A percentile compares a stretch with the other conserved stretches of the same genome.
Evolutionary conservation across 208 protist genomes (phyloP).

Genomic region (Wallacemonas sp.): DNA sequence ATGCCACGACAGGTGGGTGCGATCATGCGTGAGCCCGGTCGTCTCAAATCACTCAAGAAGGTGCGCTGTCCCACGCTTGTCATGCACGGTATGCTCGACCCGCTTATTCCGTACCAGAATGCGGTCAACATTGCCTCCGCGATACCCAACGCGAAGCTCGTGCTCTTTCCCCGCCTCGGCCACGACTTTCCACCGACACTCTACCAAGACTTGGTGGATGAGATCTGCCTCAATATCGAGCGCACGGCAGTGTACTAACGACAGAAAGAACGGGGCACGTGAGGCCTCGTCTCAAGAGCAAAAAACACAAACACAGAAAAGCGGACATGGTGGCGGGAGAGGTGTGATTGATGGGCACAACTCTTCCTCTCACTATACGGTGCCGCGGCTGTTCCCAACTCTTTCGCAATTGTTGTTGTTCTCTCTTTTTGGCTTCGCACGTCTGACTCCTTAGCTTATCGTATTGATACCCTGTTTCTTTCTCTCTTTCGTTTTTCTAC

Average conservation of each 20-base stretch:
- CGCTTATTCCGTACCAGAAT: constrained; percentile 64
- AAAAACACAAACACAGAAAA: background rate
- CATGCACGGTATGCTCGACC: constrained; percentile 66
- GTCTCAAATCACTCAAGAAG: constrained; percentile 32
- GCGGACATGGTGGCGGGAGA: no score
- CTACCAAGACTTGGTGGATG: constrained; percentile 30
- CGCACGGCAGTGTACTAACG: background rate
- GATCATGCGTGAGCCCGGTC: constrained; percentile 49
- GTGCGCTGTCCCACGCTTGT: constrained; percentile 48
- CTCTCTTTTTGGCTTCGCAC: constrained; percentile 2
- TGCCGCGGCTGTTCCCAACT: no score
- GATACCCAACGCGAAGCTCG: constrained; percentile 57
- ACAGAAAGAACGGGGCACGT: no score
- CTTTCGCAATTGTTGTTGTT: background rate
- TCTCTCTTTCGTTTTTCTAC: no score
- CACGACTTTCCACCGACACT: constrained; percentile 52
- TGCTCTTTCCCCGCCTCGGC: constrained; percentile 61
- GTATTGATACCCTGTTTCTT: no score
- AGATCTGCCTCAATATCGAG: constrained; percentile 49
- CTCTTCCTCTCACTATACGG: no score
- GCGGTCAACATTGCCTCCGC: constrained; percentile 42
- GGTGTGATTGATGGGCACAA: no score
- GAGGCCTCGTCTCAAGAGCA: no score
- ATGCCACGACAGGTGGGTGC: constrained; percentile 55
- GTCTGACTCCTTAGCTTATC: no score